Evolutionary conservation across 129 eudicot genomes (phyloP).

Genomic region (Mikania micrantha): DNA sequence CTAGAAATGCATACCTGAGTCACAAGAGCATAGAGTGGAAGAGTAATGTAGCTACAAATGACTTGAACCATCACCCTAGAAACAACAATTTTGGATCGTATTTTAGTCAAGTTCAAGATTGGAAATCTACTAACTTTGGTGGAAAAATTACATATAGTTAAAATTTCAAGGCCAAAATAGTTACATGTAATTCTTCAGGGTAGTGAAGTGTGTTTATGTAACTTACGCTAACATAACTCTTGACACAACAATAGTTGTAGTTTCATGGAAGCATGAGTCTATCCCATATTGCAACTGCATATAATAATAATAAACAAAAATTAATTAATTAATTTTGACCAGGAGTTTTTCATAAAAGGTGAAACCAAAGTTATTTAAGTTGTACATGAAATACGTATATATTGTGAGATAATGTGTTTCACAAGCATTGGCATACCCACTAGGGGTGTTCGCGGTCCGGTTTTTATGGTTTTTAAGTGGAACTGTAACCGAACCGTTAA

Average conservation of each 20-base stretch:
- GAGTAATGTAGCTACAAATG: slow-evolving; percentile 50
- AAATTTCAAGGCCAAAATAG: background rate
- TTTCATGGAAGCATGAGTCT: slow-evolving; percentile 45
- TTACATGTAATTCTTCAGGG: background rate
- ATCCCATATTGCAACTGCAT: slow-evolving; percentile 43
- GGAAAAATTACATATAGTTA: background rate
- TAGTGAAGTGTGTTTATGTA: background rate
- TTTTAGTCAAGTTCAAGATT: background rate
- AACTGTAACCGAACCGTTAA: too few species aligned
- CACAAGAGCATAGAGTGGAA: slow-evolving; percentile 50
- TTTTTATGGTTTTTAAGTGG: too few species aligned
- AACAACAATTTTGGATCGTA: background rate
- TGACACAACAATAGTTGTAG: slow-evolving; percentile 22
- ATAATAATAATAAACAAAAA: background rate
- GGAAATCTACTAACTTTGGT: background rate
- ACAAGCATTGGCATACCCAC: too few species aligned
- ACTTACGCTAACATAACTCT: slow-evolving; percentile 44
- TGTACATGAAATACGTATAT: background rate
- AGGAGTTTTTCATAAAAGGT: too few species aligned
- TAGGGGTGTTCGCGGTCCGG: too few species aligned
- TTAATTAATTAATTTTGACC: too few species aligned
- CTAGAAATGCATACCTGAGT: slow-evolving; percentile 28
- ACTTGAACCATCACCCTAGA: slow-evolving; percentile 39
- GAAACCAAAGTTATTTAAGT: background rate
- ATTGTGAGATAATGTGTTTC: background rate